Evolutionary conservation across 2,329 filamentous ascomycete species (phyloP), one percentile per base, ranked within the genome.

Genomic region (Sporothrix pseudoabietina): DNA sequence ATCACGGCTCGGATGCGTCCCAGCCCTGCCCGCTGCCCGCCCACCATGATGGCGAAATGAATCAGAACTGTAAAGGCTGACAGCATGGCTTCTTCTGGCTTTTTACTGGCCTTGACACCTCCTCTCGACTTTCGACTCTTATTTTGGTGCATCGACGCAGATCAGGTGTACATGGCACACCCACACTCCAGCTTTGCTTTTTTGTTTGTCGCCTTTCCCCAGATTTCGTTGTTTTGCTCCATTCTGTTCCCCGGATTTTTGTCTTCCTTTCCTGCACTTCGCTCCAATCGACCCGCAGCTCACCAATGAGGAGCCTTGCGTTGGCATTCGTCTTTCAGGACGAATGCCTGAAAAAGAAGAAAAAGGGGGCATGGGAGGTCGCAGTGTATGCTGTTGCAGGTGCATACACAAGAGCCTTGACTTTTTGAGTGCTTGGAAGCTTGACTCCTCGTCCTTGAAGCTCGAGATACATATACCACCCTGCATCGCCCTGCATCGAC

Each of bases 1-100:
- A 66, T 66, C 61, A 47, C 61, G 61, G 61, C 61, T 66, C 61
- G 61, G 61, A 66, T 66, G 61, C 39, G 61, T 30, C 16, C n/a
- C 39, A 22, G 61, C 3, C 39, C 39, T 66, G 39, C 22, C 3
- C 32, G 32, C 3, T 19, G 32, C 65, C 12, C 39, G 8, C 19
- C 8, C 52, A 30, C 41, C 52, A 30, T 22, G 16, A n/a, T 44
- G 61, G 41, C 10, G n/a, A 44, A 26, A 30, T 26, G 61, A 14
- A 8, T 7, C 57, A 22, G 8, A 6, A 3, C 2, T n/a, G 16
- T 4, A 6, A 22, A 3, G 35, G 9, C 30, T 12, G 59, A 32
- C 32, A 39, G 59, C 32, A 63, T 19, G 59, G 55, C 26, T 59
- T 8, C 9, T 14, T 10, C 41, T 59, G 55, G 30, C 26, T 35